Conservation (phyloP, 2,329 filamentous ascomycete species). For the Alternaria burnsii region DNA sequence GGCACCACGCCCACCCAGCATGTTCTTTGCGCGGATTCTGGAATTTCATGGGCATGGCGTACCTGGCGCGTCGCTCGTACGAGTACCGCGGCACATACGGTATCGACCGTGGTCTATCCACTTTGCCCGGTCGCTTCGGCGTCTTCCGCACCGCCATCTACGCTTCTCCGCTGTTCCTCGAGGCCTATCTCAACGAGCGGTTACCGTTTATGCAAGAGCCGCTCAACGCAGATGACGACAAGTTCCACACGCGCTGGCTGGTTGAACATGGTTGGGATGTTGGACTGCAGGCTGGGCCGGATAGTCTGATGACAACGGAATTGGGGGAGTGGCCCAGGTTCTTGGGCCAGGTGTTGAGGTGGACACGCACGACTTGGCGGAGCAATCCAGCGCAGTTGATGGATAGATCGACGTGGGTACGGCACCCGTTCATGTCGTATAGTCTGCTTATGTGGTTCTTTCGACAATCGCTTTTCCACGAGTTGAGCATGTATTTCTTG, state of each 20-base stretch:
- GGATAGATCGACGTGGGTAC: not conserved
- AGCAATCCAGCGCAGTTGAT: not conserved
- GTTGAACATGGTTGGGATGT: not conserved
- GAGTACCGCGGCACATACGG: constrained; percentile 12
- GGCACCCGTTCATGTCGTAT: not conserved
- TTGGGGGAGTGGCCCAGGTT: not conserved
- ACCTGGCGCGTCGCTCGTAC: not conserved
- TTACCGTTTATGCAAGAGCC: too few species aligned
- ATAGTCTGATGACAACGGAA: not conserved
- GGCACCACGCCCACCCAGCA: too few species aligned
- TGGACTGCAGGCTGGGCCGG: not conserved
- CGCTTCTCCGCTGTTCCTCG: too few species aligned
- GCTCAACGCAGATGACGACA: too few species aligned
- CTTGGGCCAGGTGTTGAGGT: not conserved
- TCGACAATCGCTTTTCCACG: not conserved
- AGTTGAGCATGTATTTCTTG: not conserved
- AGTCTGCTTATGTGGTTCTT: constrained; percentile 1
- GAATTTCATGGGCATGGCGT: constrained; percentile 3
- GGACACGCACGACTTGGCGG: not conserved
- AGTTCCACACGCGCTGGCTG: not conserved
- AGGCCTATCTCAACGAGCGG: too few species aligned
- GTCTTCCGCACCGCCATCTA: too few species aligned
- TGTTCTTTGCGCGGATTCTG: too few species aligned
- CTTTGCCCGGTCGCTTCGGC: not conserved
- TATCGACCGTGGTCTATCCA: constrained; percentile 1